Conservation (phyloP, 345 rosid genomes). For the Murraya paniculata region DNA sequence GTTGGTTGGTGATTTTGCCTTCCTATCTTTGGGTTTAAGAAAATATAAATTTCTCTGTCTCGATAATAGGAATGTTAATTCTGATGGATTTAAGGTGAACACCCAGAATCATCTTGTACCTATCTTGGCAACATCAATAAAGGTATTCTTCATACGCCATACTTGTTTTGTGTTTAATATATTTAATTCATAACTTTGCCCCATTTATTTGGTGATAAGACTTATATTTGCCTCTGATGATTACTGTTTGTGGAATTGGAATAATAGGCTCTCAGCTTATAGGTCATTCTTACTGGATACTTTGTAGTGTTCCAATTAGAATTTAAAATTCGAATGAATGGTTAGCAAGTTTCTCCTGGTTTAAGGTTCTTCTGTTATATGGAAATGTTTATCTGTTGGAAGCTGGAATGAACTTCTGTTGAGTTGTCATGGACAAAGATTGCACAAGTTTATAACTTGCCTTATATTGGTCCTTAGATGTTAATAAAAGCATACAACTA, state of each 20-base stretch:
- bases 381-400: neutral
- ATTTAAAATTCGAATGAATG: neutral
- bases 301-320: neutral
- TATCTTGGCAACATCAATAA: slow-evolving; percentile 79
- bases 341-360: neutral
- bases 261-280: neutral
- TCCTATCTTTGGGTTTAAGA: neutral
- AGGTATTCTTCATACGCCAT: slow-evolving; percentile 39
- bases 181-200: neutral
- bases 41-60: slow-evolving; percentile 2
- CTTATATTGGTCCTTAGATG: neutral
- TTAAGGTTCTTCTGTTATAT: neutral
- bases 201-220: neutral
- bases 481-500: neutral
- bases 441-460: neutral
- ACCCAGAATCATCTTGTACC: slow-evolving; percentile 85
- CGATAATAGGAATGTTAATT: slow-evolving; percentile 57
- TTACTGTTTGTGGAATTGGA: neutral
- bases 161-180: neutral
- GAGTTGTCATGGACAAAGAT: neutral
- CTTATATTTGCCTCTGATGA: neutral
- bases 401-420: neutral
- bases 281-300: neutral
- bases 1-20: neutral
- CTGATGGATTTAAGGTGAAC: slow-evolving; percentile 93